Evolutionary conservation across 164 flowering plant genomes (phyloP).

Genomic region (Magnolia sinica): DNA sequence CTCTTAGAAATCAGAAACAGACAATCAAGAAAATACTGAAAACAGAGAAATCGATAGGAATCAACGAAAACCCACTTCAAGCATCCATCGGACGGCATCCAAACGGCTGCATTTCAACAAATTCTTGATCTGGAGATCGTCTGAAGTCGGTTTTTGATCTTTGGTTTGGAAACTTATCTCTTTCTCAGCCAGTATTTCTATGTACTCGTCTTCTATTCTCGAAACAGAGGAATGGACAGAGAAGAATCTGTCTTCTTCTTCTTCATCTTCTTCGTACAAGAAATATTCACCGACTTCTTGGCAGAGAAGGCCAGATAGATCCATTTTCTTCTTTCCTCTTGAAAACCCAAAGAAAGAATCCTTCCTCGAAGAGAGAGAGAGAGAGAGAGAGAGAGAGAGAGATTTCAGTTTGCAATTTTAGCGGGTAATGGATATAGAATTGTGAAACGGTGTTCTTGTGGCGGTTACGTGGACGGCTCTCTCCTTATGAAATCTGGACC

Average conservation of each 20-base stretch:
- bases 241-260: neutral
- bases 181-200: constrained; percentile 34
- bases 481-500: too few relatives aligned
- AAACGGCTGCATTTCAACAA: constrained; percentile 52
- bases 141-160: neutral
- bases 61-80: constrained; percentile 38
- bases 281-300: constrained; percentile 34
- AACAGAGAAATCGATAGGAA: constrained; percentile 8
- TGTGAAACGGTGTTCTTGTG: neutral
- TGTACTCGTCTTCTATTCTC: constrained; percentile 44
- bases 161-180: constrained; percentile 25
- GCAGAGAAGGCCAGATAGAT: constrained; percentile 44
- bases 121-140: neutral
- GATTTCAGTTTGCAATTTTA: neutral
- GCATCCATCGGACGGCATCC: constrained; percentile 58
- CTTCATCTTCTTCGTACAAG: constrained; percentile 19
- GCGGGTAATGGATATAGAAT: neutral
- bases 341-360: neutral
- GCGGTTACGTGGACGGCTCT: too few relatives aligned
- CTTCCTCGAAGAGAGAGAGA: neutral
- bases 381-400: too few relatives aligned
- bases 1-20: neutral
- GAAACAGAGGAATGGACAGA: constrained; percentile 5
- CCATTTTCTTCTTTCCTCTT: neutral
- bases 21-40: neutral